Conservation (phyloP, 495 filamentous ascomycete genomes). For the Hypoxylon lienhwacheense region DNA sequence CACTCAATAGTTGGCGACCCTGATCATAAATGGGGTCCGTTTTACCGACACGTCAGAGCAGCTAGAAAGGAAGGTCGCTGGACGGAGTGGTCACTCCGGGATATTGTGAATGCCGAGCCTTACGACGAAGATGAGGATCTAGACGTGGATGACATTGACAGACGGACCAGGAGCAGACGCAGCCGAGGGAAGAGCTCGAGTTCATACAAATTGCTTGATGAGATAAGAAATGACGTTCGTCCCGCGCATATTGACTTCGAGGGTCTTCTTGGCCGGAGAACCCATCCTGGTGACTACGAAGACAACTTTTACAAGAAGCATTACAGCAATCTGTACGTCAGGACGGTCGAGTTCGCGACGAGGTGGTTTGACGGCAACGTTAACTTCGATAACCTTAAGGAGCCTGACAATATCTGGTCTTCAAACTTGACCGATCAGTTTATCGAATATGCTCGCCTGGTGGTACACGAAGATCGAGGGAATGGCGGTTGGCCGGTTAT, state of each 20-base stretch:
- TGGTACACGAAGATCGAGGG: slow-evolving; percentile 43
- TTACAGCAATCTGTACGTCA: slow-evolving; percentile 19
- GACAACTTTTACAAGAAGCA: slow-evolving; percentile 28
- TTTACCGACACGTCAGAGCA: slow-evolving; percentile 18
- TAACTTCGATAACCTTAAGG: background rate
- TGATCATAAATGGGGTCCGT: slow-evolving; percentile 31
- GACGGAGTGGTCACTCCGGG: slow-evolving; percentile 21
- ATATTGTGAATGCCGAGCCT: slow-evolving; percentile 14
- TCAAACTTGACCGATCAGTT: slow-evolving; percentile 36
- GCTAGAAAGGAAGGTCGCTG: slow-evolving; percentile 12
- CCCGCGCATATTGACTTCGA: slow-evolving; percentile 32
- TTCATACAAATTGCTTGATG: background rate
- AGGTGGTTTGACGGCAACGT: slow-evolving; percentile 28
- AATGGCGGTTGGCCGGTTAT: slow-evolving; percentile 47
- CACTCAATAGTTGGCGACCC: slow-evolving; percentile 8
- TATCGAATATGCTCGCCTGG: slow-evolving; percentile 37
- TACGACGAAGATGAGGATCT: background rate
- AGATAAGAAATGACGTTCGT: slow-evolving; percentile 11
- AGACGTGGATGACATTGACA: background rate
- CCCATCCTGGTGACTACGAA: slow-evolving; percentile 31
- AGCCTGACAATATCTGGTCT: slow-evolving; percentile 18
- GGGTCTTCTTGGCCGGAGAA: slow-evolving; percentile 2
- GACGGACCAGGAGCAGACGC: background rate
- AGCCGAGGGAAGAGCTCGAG: background rate
- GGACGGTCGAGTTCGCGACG: slow-evolving; percentile 14